Percentiles rank a stretch among this genome's conserved stretches.
These are phyloP conservation scores for Martensiomyces pterosporus DNA, from an alignment of 192 early-diverging fungal genomes.

Conservation along the genomic window DNA sequence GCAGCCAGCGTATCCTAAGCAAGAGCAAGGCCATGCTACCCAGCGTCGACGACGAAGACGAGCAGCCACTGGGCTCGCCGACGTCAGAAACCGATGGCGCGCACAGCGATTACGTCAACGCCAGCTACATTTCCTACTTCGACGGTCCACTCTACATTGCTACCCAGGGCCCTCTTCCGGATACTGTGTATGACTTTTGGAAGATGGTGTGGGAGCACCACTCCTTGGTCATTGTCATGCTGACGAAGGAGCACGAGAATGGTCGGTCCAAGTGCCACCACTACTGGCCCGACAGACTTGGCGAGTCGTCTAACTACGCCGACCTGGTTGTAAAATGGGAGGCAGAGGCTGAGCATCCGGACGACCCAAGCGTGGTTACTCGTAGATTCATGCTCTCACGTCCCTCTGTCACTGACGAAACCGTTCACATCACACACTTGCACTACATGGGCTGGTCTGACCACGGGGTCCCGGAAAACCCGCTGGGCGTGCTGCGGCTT, in stretches of 20 bases:
- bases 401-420: slow-evolving; percentile 15
- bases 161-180: slow-evolving; percentile 80
- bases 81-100: neutral
- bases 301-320: slow-evolving; percentile 49
- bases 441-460: slow-evolving; percentile 84
- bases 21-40: slow-evolving; percentile 44
- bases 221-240: slow-evolving; percentile 76
- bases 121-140: slow-evolving; percentile 61
- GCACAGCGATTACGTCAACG: slow-evolving; percentile 77
- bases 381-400: slow-evolving; percentile 51
- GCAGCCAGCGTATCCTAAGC: slow-evolving; percentile 22
- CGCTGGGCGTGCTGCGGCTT: slow-evolving; percentile 57
- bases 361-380: slow-evolving; percentile 56
- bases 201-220: slow-evolving; percentile 81
- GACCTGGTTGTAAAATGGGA: slow-evolving; percentile 55
- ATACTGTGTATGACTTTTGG: slow-evolving; percentile 84
- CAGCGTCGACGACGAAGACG: slow-evolving; percentile 21
- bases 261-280: slow-evolving; percentile 72
- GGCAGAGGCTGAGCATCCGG: slow-evolving; percentile 43
- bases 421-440: slow-evolving; percentile 58
- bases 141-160: slow-evolving; percentile 69
- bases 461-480: slow-evolving; percentile 62
- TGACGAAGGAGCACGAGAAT: slow-evolving; percentile 76
- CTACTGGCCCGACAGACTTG: slow-evolving; percentile 73
- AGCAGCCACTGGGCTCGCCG: slow-evolving; percentile 7